Evolutionary conservation across 208 protist genomes (phyloP).

Genomic region (Trypanosomatidae sp.): DNA sequence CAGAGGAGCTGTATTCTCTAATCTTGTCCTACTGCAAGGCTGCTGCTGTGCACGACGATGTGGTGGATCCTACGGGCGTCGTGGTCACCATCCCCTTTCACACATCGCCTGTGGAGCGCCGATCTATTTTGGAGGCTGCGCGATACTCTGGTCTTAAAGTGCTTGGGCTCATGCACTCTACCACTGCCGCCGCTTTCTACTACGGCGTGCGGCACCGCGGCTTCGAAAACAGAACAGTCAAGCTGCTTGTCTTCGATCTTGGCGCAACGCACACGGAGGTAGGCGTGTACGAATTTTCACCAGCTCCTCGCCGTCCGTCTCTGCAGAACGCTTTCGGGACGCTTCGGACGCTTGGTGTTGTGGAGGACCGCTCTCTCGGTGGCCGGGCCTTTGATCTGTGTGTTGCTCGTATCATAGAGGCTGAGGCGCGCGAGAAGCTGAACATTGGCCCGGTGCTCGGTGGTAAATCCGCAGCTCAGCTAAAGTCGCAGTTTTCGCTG

Average conservation of each 20-base stretch:
- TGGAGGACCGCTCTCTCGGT: constrained; percentile 78
- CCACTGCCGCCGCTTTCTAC: constrained; percentile 89
- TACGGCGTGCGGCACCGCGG: constrained; percentile 82
- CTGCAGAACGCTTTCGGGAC: constrained; percentile 63
- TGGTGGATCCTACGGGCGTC: constrained; percentile 51
- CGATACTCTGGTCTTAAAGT: constrained; percentile 80
- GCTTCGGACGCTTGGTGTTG: constrained; percentile 66
- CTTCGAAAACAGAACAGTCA: constrained; percentile 68
- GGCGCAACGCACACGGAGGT: constrained; percentile 87
- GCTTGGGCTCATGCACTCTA: constrained; percentile 90
- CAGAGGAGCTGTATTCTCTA: constrained; percentile 90
- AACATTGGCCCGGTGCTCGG: constrained; percentile 58
- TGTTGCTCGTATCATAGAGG: constrained; percentile 86
- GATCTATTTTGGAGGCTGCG: constrained; percentile 89
- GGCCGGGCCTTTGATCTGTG: constrained; percentile 91
- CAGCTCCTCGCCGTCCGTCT: constrained; percentile 27
- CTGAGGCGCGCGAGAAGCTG: constrained; percentile 73
- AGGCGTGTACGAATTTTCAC: constrained; percentile 85
- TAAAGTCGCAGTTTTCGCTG: constrained; percentile 91
- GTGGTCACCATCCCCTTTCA: constrained; percentile 93
- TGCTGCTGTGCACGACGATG: constrained; percentile 52
- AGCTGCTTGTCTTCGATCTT: constrained; percentile 85
- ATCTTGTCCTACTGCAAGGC: constrained; percentile 69
- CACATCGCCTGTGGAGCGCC: constrained; percentile 72
- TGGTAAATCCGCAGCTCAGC: constrained; percentile 26